Base-by-base conservation (phyloP, 73 alveolate species). In the Paramecium sexaurelia region DNA sequence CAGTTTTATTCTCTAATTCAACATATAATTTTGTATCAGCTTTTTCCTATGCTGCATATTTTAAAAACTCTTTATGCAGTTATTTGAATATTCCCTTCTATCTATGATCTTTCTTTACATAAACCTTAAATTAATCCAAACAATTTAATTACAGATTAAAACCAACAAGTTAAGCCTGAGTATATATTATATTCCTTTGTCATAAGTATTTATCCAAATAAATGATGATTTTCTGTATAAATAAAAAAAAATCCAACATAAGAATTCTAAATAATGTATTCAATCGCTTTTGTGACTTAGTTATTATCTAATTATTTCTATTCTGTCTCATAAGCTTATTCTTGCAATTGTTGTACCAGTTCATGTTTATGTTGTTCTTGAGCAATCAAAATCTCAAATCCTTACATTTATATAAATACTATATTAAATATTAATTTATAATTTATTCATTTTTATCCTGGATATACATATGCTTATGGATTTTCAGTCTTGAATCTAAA, bases 21-120 rank as follows among this genome's bases (percentile, higher is more conserved):
- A 78, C 90, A 45, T 78, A 78, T 39, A 78, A 45, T 78, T 78
- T 78, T 6, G 32, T 78, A 20, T 26, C 75, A 20, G 75, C 68
- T 29, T 78, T 78, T 8, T 43, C 26, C 8, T 78, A 20, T 43
- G 33, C 39, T 7, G 55, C 75, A 43, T 40, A 35, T 33, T 71
- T 26, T 27, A 22, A 9, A 22, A 78, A 37, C 22, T 43, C 40
- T 9, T 39, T 41, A 22, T 29, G 24, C 43, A 78, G 7, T 41
- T 39, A 11, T 32, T 26, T 40, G 24, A 41, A 78, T 19, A 78
- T 78, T 24, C 55, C 55, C n/a, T 41, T 29, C 26, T 19, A 0
- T 41, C 90, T 78, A 19, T 9, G 32, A 20, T 78, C 75, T 8
- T 43, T 78, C 73, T 78, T 45, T 11, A 78, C 90, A 40, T 78